A percentile compares a stretch with the other conserved stretches of the same genome.
phyloP scores from a whole-genome alignment of 352 stramenopile species.

The Globisporangium paddicum region DNA sequence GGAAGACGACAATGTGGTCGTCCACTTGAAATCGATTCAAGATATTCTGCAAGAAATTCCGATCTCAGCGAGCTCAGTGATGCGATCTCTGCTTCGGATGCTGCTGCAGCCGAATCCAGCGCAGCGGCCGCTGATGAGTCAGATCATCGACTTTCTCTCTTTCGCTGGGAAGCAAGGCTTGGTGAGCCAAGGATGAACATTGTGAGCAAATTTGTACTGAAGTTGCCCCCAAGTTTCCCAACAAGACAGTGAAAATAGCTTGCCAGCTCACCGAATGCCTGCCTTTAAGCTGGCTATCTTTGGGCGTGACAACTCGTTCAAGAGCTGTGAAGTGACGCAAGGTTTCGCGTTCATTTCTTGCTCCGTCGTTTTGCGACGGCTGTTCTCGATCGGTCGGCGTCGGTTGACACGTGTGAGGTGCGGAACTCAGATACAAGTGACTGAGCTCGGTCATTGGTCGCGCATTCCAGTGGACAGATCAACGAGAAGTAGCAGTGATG shows the following conservation, averaged over 20 bases:
- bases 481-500: background rate
- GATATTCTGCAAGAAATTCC: slow-evolving; percentile 49
- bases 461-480: background rate
- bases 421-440: background rate
- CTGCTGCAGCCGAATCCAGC: slow-evolving; percentile 51
- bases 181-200: slow-evolving; percentile 5
- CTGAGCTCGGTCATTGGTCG: no score
- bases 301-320: background rate
- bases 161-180: slow-evolving; percentile 21
- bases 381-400: slow-evolving; percentile 9
- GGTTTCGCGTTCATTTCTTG: slow-evolving; percentile 1
- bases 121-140: slow-evolving; percentile 51
- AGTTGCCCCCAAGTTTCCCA: no score
- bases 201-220: background rate
- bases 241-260: background rate
- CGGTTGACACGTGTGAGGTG: background rate
- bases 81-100: slow-evolving; percentile 61
- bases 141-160: slow-evolving; percentile 53
- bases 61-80: slow-evolving; percentile 28
- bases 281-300: slow-evolving; percentile 1
- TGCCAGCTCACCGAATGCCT: background rate
- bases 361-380: background rate
- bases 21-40: slow-evolving; percentile 33
- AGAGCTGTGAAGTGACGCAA: slow-evolving; percentile 1
- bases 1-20: slow-evolving; percentile 14